Base-by-base conservation (phyloP, 345 rosid genomes). In the Eucalyptus sp. region DNA sequence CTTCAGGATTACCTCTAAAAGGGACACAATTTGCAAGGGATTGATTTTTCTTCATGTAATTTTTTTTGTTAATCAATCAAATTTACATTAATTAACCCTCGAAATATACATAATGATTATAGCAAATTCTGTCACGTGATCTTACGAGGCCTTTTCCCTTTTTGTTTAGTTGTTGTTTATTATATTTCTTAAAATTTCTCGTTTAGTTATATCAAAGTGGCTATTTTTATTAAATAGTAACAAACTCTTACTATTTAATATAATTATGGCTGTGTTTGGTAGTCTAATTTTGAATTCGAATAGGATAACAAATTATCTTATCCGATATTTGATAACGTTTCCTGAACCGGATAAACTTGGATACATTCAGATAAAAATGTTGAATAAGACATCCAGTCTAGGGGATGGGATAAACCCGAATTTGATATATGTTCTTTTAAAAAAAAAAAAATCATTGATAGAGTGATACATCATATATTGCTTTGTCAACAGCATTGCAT, bases 201-300 rank as follows among this genome's bases (percentile, higher is more conserved):
- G 8, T 52, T 52, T 18, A 52, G 56, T 7, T 7, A 29, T 64
- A 64, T n/a, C 7, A n/a, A 10, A 31, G 71, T 64, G 37, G 71
- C 17, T n/a, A 64, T 64, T 29, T 64, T 64, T 64, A 12, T 29
- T 62, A 62, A 62, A 13, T 29, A 15, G 31, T 29, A 13, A 29
- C 71, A 62, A 62, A 62, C 31, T 29, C 16, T 13, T 29, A 29
- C 15, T 0, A 2, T 62, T 29, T 62, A 62, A 29, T 52, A 18
- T 52, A 52, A 52, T 52, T 18, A 0, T 24, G 11, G 62, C 4
- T 22, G 13, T 56, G 29, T 56, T 56, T 56, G 62, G 62, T 56
- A 22, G 29, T 56, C 5, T 3, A 0, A 56, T 20, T 22, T 56
- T 56, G 29, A 20, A 24, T 56, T 0, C 0, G 6, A 1, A 56